Evolutionary conservation across 306 rosid species (phyloP).

Genomic region (Comarum palustre): DNA sequence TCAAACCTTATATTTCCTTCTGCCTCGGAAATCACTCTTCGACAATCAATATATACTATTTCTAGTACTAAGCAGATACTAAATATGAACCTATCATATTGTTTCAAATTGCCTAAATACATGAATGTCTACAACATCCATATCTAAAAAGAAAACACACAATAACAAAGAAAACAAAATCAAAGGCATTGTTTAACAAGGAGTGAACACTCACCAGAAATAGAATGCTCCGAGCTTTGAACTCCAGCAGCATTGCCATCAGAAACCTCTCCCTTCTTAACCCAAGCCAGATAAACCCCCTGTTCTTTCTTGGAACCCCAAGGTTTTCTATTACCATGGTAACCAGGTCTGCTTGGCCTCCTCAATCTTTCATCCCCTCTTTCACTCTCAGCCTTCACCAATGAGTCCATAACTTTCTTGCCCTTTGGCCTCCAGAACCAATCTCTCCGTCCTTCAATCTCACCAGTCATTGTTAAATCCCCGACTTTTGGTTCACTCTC

Average conservation of each 20-base stretch:
- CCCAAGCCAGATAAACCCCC: conserved; percentile 45
- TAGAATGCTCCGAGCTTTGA: conserved; percentile 18
- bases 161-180: too few species aligned
- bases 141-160: too few species aligned
- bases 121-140: neutral
- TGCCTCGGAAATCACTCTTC: neutral
- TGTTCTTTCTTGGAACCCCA: neutral
- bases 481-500: neutral
- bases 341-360: conserved; percentile 10
- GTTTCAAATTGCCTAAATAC: neutral
- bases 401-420: conserved; percentile 26
- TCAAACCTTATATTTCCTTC: neutral
- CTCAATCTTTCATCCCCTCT: neutral
- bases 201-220: conserved; percentile 31
- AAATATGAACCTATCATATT: neutral
- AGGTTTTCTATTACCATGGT: conserved; percentile 8
- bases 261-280: conserved; percentile 44
- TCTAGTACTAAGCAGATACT: neutral
- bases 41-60: neutral
- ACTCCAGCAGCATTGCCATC: conserved; percentile 17
- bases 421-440: neutral
- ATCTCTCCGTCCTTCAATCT: neutral
- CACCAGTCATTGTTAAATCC: neutral
- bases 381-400: conserved; percentile 14
- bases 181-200: conserved; percentile 1